A percentile compares a stretch with the other conserved stretches of the same genome.
These are phyloP conservation scores for Dothiorella sarmentorum DNA, from an alignment of 2,329 filamentous ascomycete species.

Conservation along the genomic window DNA sequence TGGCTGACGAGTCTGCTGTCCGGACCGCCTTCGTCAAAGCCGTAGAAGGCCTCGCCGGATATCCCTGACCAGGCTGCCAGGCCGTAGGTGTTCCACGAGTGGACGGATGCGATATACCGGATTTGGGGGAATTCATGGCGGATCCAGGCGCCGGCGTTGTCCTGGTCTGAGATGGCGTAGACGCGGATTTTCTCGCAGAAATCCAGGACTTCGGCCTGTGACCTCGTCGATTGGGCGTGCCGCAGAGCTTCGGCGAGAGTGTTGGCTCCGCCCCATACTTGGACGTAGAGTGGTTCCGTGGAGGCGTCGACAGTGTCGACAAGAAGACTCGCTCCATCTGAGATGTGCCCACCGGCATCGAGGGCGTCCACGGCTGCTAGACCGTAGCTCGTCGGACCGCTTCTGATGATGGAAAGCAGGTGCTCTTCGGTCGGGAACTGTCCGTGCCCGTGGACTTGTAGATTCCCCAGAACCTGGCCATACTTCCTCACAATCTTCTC, in stretches of 20 bases:
- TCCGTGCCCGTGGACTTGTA: conserved; percentile 48
- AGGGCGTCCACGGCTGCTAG: conserved; percentile 35
- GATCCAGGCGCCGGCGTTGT: conserved; percentile 57
- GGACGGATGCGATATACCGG: conserved; percentile 55
- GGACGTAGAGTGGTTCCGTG: conserved; percentile 49
- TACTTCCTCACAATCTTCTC: conserved; percentile 36
- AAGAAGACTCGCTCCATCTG: conserved; percentile 46
- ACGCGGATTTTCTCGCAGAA: conserved; percentile 39
- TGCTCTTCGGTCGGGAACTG: conserved; percentile 42
- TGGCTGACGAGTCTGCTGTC: conserved; percentile 48
- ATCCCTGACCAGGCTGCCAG: conserved; percentile 57
- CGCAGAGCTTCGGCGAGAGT: conserved; percentile 50
- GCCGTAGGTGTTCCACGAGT: conserved; percentile 56
- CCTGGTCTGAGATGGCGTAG: conserved; percentile 56
- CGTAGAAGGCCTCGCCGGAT: conserved; percentile 47
- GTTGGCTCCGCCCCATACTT: conserved; percentile 54
- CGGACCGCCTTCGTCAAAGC: conserved; percentile 48
- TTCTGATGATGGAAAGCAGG: conserved; percentile 35
- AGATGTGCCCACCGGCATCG: conserved; percentile 32
- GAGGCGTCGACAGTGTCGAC: conserved; percentile 40
- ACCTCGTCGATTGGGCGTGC: conserved; percentile 34
- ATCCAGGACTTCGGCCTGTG: conserved; percentile 27
- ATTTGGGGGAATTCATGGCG: conserved; percentile 52
- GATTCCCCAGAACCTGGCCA: conserved; percentile 39
- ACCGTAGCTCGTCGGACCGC: conserved; percentile 41